Evolutionary conservation across 495 filamentous ascomycete genomes (phyloP), one percentile per base, ranked within the genome.

Genomic region (Emericellopsis terricola): DNA sequence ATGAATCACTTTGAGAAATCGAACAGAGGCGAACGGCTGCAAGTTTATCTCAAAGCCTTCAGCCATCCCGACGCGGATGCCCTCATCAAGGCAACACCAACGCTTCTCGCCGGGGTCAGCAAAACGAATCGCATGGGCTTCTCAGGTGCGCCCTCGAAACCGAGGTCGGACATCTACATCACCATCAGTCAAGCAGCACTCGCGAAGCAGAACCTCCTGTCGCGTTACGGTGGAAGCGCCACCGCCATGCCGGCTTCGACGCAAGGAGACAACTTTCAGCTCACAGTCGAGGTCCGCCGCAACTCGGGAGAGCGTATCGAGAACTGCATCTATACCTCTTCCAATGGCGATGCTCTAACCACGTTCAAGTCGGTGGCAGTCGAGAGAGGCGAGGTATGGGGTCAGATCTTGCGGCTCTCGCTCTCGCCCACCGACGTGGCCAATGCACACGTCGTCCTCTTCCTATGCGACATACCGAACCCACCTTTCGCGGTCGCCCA

Each of bases 71-170:
- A 94, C 43, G 70, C 81, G 0, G 84, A 85, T 42, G 60, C 55
- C 2, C 67, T 99, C 19, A 74, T 96, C 38, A 76, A 76, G 39
- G 69, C 75, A 29, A 94, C 86, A 10, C 91, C 87, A 7, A 96
- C 89, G 0, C 57, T 91, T 4, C 69, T 96, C 23, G 81, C 91
- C 35, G 72, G 75, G 28, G 69, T 94, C 37, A 65, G 65, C 39
- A 76, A 75, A 42, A 87, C 85, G 4, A 70, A 65, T 41, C 84
- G 87, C 50, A 84, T 94, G 45, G 87, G 84, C n/a, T 99, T 99
- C 54, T 77, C 89, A 2, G 85, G 85, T 14, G 86, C 84, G 6
- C 89, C 89, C 1, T 81, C 78, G 0, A 81, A 80, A 44, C 66
- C 82, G 7, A 60, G 89, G 41, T 92, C 81, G 9, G 89, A 99